phyloP scores from a whole-genome alignment of 2,329 filamentous ascomycete genomes.

The Sarocladium strictum region DNA sequence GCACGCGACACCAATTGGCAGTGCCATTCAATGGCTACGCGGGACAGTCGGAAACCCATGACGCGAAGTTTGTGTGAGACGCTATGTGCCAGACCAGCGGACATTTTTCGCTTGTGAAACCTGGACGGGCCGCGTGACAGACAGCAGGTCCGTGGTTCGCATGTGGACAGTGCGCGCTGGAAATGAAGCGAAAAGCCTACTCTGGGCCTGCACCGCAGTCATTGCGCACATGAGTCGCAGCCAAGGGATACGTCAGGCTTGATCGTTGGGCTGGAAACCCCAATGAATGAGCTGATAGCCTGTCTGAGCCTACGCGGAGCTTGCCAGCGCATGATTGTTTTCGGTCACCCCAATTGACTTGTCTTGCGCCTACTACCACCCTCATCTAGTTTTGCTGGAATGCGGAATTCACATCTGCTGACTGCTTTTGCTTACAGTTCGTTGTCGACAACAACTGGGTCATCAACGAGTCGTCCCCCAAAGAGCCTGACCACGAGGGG shows the following conservation, averaged over 20 bases:
- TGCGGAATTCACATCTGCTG: neutral
- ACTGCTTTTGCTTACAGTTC: conserved; percentile 54
- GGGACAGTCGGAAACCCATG: neutral
- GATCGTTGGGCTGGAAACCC: neutral
- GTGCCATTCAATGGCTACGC: neutral
- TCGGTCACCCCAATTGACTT: too few relatives aligned
- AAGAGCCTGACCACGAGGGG: conserved; percentile 74
- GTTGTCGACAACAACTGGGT: conserved; percentile 91
- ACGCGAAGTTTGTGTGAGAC: too few relatives aligned
- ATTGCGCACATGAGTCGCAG: neutral
- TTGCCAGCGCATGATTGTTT: neutral
- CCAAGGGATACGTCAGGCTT: neutral
- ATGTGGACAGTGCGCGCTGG: too few relatives aligned
- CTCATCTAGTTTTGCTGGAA: conserved; percentile 12
- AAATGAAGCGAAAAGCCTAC: too few relatives aligned
- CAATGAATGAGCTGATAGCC: too few relatives aligned
- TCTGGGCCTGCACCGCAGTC: neutral
- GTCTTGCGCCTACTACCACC: too few relatives aligned
- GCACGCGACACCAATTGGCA: neutral
- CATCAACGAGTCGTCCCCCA: conserved; percentile 71
- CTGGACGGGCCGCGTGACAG: neutral
- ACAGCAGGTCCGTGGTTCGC: too few relatives aligned
- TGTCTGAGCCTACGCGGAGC: neutral
- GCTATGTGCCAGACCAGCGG: too few relatives aligned
- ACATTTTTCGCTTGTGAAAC: too few relatives aligned